These are phyloP conservation scores for Calamus simplicifolius DNA, from an alignment of 176 grass and related monocot species.

Conservation along the genomic window DNA sequence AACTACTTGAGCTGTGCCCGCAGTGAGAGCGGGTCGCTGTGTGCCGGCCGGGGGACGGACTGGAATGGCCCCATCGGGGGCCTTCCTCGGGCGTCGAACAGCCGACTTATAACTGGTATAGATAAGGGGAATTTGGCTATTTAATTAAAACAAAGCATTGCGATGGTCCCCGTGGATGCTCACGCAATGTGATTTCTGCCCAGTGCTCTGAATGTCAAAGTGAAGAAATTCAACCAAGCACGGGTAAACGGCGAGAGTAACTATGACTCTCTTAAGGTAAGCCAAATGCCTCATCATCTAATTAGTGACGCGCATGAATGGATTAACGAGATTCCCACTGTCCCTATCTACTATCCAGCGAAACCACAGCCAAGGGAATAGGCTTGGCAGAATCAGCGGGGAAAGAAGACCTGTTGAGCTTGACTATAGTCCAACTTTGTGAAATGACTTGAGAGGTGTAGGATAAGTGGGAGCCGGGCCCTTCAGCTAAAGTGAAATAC, in stretches of 20 bases:
- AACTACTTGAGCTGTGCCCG: too few relatives aligned
- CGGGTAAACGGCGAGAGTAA: conserved; percentile 40
- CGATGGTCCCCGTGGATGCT: conserved; percentile 40
- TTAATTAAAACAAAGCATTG: conserved; percentile 50
- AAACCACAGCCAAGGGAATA: too few relatives aligned
- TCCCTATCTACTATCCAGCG: conserved; percentile 1
- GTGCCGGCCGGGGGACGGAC: too few relatives aligned
- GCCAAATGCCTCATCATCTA: too few relatives aligned
- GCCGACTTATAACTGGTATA: conserved; percentile 32
- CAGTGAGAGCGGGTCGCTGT: too few relatives aligned
- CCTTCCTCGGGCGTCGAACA: conserved; percentile 28
- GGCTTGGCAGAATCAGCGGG: too few relatives aligned
- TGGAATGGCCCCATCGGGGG: neutral
- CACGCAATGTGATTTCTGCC: conserved; percentile 48
- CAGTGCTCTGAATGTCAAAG: conserved; percentile 45
- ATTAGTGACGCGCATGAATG: neutral
- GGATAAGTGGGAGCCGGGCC: too few relatives aligned
- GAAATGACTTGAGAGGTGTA: too few relatives aligned
- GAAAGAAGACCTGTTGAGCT: too few relatives aligned
- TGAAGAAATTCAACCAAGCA: conserved; percentile 52
- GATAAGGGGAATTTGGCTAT: conserved; percentile 37
- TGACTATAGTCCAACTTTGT: too few relatives aligned
- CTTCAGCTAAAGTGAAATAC: too few relatives aligned
- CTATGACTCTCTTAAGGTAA: conserved; percentile 50
- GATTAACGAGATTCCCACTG: conserved; percentile 6